Evolutionary conservation across 2,329 filamentous ascomycete species (phyloP).

Genomic region (Phoma sp.): DNA sequence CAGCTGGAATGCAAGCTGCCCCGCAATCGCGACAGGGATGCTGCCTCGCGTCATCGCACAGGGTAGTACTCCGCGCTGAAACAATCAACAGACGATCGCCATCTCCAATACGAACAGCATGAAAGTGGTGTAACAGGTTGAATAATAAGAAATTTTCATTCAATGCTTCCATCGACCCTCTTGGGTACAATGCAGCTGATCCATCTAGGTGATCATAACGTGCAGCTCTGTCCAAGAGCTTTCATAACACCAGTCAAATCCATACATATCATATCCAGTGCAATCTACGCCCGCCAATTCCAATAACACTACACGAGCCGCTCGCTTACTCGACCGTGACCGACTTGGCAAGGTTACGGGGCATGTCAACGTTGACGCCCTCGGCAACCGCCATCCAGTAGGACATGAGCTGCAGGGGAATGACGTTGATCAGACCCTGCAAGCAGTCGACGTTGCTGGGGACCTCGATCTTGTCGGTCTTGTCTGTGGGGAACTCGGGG

Average conservation of each 20-base stretch:
- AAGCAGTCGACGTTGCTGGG: conserved; percentile 94
- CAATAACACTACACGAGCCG: conserved; percentile 18
- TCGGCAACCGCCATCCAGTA: conserved; percentile 98
- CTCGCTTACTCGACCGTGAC: conserved; percentile 90
- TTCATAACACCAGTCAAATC: conserved; percentile 34
- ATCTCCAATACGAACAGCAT: conserved; percentile 13
- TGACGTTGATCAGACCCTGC: conserved; percentile 96
- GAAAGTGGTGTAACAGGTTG: conserved; percentile 1
- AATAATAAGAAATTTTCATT: conserved; percentile 27
- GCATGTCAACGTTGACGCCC: conserved; percentile 97
- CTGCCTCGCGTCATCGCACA: conserved; percentile 17
- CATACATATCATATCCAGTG: conserved; percentile 34
- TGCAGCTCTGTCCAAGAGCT: conserved; percentile 28
- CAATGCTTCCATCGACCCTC: conserved; percentile 18
- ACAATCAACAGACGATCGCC: conserved; percentile 13
- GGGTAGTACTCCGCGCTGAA: conserved; percentile 7
- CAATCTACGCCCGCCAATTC: conserved; percentile 23
- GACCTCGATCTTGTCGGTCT: conserved; percentile 97
- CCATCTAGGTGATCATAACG: conserved; percentile 30
- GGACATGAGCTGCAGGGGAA: conserved; percentile 95
- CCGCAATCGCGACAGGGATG: conserved; percentile 7
- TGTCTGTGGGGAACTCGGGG: conserved; percentile 83
- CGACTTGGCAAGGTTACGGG: conserved; percentile 97
- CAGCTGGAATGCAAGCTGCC: conserved; percentile 31
- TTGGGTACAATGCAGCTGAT: conserved; percentile 11